Percentiles rank a stretch among this genome's conserved stretches.
phyloP scores from a whole-genome alignment of 2,329 filamentous ascomycete species.

The Conoideocrella luteorostrata region DNA sequence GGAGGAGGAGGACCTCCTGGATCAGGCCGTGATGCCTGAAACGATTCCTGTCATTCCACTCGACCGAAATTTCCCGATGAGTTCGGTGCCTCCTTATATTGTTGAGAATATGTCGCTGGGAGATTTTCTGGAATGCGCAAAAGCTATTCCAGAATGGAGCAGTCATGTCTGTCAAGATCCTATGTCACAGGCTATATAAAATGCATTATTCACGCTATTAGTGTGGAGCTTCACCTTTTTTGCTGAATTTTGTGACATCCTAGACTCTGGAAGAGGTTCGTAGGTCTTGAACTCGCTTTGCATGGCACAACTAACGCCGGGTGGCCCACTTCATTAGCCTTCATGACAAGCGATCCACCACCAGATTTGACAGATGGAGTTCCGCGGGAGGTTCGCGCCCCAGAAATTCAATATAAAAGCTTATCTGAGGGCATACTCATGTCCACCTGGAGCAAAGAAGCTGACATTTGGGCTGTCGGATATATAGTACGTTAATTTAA shows the following conservation, averaged over 20 bases:
- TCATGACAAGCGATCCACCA: not conserved
- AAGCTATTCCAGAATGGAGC: not conserved
- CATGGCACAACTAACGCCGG: not conserved
- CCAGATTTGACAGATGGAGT: no score
- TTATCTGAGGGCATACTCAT: not conserved
- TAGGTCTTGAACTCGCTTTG: not conserved
- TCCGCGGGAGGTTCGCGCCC: no score
- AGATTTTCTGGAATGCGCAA: not conserved
- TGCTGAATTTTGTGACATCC: no score
- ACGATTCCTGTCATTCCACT: not conserved
- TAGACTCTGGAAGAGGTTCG: slow-evolving; percentile 2
- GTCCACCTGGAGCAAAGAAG: slow-evolving; percentile 1
- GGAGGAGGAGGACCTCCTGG: no score
- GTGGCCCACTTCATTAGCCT: not conserved
- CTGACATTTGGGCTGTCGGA: slow-evolving; percentile 3
- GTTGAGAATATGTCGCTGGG: not conserved
- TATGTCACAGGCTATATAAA: no score
- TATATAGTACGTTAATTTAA: no score
- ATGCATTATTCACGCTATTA: no score
- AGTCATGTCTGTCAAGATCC: not conserved
- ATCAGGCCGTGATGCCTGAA: no score
- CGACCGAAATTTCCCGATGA: not conserved
- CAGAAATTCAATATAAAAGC: no score
- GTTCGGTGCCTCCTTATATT: not conserved
- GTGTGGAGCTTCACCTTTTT: no score